Percentiles rank a stretch among this genome's conserved stretches.
These are phyloP conservation scores for Beta vulgaris DNA, from an alignment of 148 eudicot genomes.

Conservation along the genomic window DNA sequence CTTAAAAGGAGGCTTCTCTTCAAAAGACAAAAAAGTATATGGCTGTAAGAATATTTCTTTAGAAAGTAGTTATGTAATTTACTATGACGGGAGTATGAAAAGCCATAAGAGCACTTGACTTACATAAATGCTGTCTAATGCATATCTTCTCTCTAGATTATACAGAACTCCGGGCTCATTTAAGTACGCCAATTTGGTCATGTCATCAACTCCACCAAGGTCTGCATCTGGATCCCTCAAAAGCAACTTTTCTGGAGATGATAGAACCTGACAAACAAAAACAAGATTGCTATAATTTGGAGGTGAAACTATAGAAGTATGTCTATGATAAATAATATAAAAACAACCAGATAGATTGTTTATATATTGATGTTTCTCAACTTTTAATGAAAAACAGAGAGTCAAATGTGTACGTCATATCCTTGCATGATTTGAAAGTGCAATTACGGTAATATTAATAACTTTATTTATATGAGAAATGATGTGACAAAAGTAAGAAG, in stretches of 20 bases:
- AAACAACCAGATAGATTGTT: not conserved
- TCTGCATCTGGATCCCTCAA: constrained; percentile 85
- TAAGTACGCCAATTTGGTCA: constrained; percentile 92
- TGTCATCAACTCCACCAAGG: constrained; percentile 97
- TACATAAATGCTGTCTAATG: constrained; percentile 88
- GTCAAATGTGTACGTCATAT: not conserved
- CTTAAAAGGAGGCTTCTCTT: no score
- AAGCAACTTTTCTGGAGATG: constrained; percentile 60
- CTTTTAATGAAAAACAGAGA: not conserved
- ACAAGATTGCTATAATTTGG: not conserved
- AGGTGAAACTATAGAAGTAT: not conserved
- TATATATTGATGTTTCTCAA: not conserved
- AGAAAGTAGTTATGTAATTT: not conserved
- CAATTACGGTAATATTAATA: not conserved
- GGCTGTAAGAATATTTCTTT: no score
- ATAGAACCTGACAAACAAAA: constrained; percentile 49
- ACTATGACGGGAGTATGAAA: not conserved
- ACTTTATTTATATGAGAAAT: no score
- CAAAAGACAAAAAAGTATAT: no score
- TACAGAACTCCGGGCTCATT: constrained; percentile 97
- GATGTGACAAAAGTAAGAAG: no score
- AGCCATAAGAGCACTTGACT: constrained; percentile 25
- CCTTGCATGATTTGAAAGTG: not conserved
- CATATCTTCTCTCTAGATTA: constrained; percentile 90
- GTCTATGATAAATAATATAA: not conserved